Base-by-base conservation (phyloP, 257 asterid genomes). In the Capsicum pubescens region DNA sequence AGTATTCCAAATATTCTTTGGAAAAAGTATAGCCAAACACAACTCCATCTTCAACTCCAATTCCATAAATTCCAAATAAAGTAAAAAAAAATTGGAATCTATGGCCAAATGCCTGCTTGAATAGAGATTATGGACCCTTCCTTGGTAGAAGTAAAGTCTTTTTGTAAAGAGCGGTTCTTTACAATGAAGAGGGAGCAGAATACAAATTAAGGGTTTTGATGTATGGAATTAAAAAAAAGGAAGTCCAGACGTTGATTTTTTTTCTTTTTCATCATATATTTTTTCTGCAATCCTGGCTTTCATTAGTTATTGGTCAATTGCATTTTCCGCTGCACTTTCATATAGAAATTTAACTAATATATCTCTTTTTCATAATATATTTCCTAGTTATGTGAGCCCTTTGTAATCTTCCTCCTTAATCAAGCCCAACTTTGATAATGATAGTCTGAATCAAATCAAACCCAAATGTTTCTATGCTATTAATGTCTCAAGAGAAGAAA, bases 401-500 rank as follows among this genome's bases (percentile, higher is more conserved):
- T 9, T 26, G 81, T 52, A 50, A 50, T 56, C 26, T 76, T 76
- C 81, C 48, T 76, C 26, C 48, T 76, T 50, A 74, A 54, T 74
- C n/a, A 50, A 52, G 61, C 52, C 12, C 81, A 26, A 2, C 46
- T 50, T 50, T 21, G 61, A 50, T 50, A 50, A 13, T 42, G 32
- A 21, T 50, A 50, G 21, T 50, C 46, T 46, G 39, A 48, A 72
- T 3, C 79, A 46, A 71, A 39, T 48, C 19, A 72, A 72, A 71
- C 5, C 32, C 79, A 44, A 16, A 52, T 26, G 26, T 77, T 77
- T 77, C 50, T 77, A 77, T 77, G 64, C 26, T 26, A 0, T 12
- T 77, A 4, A 77, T 54, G 63, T 52, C 54, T 54, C 81, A 76
- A 52, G 82, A 52, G 82, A 32, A 77, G 64, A 77, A 76, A 52